These are phyloP conservation scores for Neurospora sp. DNA, from an alignment of 495 filamentous ascomycete species.

Conservation along the genomic window DNA sequence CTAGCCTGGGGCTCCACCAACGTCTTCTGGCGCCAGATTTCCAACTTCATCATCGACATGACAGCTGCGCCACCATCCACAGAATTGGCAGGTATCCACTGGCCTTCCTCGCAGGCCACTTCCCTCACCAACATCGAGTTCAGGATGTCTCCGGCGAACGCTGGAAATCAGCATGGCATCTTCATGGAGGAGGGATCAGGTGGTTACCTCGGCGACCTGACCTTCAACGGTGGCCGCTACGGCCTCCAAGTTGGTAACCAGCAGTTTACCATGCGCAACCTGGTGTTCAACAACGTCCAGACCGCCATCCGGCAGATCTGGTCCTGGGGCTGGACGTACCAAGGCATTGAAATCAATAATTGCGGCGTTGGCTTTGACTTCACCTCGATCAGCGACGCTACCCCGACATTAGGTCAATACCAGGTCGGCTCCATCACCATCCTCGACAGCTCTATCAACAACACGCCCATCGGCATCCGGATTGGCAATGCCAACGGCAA, in stretches of 20 bases:
- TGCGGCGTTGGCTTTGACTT: slow-evolving; percentile 60
- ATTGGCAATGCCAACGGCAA: slow-evolving; percentile 31
- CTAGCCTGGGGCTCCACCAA: slow-evolving; percentile 46
- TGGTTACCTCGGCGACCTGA: slow-evolving; percentile 64
- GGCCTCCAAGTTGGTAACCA: slow-evolving; percentile 64
- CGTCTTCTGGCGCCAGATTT: slow-evolving; percentile 66
- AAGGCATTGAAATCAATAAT: slow-evolving; percentile 54
- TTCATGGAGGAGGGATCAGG: slow-evolving; percentile 70
- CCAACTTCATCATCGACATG: slow-evolving; percentile 64
- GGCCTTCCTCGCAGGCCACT: slow-evolving; percentile 67
- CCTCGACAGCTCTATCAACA: slow-evolving; percentile 65
- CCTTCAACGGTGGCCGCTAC: slow-evolving; percentile 56
- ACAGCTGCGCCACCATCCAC: slow-evolving; percentile 38
- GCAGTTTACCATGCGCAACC: slow-evolving; percentile 70
- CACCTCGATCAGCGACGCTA: background rate
- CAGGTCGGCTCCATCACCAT: slow-evolving; percentile 53
- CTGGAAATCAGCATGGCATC: slow-evolving; percentile 59
- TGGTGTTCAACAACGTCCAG: slow-evolving; percentile 49
- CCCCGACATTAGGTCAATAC: background rate
- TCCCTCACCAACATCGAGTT: slow-evolving; percentile 68
- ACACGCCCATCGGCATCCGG: slow-evolving; percentile 46
- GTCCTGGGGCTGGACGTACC: slow-evolving; percentile 55
- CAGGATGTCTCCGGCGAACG: slow-evolving; percentile 44
- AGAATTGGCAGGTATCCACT: slow-evolving; percentile 56
- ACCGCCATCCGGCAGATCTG: slow-evolving; percentile 43